phyloP scores from a whole-genome alignment of 2,329 filamentous ascomycete species.

The Proliferodiscus dingleyae region DNA sequence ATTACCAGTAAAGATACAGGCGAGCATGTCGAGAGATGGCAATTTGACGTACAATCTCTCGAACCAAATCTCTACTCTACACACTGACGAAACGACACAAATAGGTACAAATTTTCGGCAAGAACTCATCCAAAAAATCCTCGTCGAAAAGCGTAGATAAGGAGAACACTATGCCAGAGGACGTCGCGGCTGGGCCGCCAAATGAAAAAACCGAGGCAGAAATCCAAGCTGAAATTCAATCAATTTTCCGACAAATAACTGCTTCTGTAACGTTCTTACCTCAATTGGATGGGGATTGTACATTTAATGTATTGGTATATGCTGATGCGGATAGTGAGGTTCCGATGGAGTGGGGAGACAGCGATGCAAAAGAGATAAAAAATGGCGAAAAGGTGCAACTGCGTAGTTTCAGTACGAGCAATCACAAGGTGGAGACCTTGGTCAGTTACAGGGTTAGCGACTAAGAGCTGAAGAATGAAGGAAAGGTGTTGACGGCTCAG shows the following conservation, averaged over 20 bases:
- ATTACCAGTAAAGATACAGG: conserved; percentile 97
- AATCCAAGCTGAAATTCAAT: conserved; percentile 93
- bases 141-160: conserved; percentile 53
- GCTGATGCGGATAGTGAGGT: conserved; percentile 95
- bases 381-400: conserved; percentile 94
- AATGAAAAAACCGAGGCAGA: conserved; percentile 83
- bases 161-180: conserved; percentile 62
- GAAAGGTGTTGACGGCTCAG: background rate
- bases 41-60: conserved; percentile 72
- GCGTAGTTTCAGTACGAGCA: conserved; percentile 92
- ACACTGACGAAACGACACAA: conserved; percentile 4
- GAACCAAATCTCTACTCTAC: background rate
- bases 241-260: conserved; percentile 96
- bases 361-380: conserved; percentile 90
- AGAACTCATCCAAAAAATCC: conserved; percentile 40
- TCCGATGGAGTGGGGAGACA: conserved; percentile 97
- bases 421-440: conserved; percentile 87
- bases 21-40: conserved; percentile 94
- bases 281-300: conserved; percentile 90
- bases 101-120: conserved; percentile 53
- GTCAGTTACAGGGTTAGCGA: conserved; percentile 77
- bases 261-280: conserved; percentile 95
- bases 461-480: conserved; percentile 21
- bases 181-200: conserved; percentile 29
- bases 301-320: conserved; percentile 97